Evolutionary conservation across 83 land plant species (phyloP).

Genomic region (Picea mariana): DNA sequence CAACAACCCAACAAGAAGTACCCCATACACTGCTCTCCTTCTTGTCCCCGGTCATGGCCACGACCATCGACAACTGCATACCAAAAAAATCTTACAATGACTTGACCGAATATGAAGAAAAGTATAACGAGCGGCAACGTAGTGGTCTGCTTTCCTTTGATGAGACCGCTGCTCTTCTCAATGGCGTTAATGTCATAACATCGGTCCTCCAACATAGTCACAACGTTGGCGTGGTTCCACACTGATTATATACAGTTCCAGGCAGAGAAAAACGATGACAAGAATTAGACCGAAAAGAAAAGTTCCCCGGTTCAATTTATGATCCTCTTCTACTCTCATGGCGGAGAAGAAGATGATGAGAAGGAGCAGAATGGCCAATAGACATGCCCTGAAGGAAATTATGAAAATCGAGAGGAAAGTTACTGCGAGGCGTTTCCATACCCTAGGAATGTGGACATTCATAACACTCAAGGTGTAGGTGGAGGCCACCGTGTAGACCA

Average conservation of each 20-base stretch:
- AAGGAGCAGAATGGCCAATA: slow-evolving; percentile 28
- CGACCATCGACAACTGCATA: too few relatives aligned
- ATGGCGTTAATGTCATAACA: too few relatives aligned
- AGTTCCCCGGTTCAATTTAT: not conserved
- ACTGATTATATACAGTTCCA: slow-evolving; percentile 2
- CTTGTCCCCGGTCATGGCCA: too few relatives aligned
- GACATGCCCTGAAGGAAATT: slow-evolving; percentile 16
- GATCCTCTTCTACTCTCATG: slow-evolving; percentile 10
- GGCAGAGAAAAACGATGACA: not conserved
- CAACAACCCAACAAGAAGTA: too few relatives aligned
- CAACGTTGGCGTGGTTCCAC: too few relatives aligned
- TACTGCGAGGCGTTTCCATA: slow-evolving; percentile 44
- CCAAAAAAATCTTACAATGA: too few relatives aligned
- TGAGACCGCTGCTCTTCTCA: too few relatives aligned
- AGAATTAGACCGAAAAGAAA: not conserved
- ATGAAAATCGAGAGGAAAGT: slow-evolving; percentile 42
- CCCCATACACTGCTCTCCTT: too few relatives aligned
- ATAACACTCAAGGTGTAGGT: slow-evolving; percentile 6
- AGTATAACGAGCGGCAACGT: too few relatives aligned
- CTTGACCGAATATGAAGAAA: too few relatives aligned
- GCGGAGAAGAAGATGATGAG: slow-evolving; percentile 21
- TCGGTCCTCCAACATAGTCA: too few relatives aligned
- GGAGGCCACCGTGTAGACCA: slow-evolving; percentile 54
- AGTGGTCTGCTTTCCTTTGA: too few relatives aligned
- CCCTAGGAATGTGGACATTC: slow-evolving; percentile 32